Conservation (phyloP, 257 asterid species). For the Solanum chmielewskii region DNA sequence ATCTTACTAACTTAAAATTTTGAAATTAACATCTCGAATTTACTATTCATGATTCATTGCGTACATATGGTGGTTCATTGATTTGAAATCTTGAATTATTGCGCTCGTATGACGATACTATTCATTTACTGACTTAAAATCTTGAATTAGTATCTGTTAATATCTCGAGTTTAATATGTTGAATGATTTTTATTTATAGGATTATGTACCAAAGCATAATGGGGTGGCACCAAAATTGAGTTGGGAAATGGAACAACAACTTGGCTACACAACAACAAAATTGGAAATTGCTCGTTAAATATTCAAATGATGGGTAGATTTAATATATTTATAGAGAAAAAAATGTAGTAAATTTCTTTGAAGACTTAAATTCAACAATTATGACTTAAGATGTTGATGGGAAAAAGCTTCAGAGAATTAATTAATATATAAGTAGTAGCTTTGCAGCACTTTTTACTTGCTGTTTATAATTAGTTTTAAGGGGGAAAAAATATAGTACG, state of each 20-base stretch:
- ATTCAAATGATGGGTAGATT: not conserved
- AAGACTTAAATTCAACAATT: not conserved
- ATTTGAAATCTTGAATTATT: not conserved
- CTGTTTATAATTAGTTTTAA: not conserved
- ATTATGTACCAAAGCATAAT: slow-evolving; percentile 53
- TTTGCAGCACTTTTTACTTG: not conserved
- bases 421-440: not conserved
- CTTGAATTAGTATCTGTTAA: not conserved
- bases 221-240: slow-evolving; percentile 54
- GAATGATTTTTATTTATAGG: slow-evolving; percentile 16
- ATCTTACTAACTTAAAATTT: not conserved
- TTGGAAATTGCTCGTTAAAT: slow-evolving; percentile 76
- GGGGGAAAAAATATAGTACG: not conserved
- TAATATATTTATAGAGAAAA: not conserved
- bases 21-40: not conserved
- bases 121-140: not conserved
- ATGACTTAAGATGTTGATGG: not conserved
- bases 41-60: not conserved
- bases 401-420: not conserved
- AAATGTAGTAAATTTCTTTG: not conserved
- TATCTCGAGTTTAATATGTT: not conserved
- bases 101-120: rapidly evolving
- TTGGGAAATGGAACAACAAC: slow-evolving; percentile 92
- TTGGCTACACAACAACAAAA: slow-evolving; percentile 44
- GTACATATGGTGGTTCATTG: rapidly evolving